These are phyloP conservation scores for Starmerella sp. DNA, from an alignment of 805 yeast genomes.

Conservation along the genomic window DNA sequence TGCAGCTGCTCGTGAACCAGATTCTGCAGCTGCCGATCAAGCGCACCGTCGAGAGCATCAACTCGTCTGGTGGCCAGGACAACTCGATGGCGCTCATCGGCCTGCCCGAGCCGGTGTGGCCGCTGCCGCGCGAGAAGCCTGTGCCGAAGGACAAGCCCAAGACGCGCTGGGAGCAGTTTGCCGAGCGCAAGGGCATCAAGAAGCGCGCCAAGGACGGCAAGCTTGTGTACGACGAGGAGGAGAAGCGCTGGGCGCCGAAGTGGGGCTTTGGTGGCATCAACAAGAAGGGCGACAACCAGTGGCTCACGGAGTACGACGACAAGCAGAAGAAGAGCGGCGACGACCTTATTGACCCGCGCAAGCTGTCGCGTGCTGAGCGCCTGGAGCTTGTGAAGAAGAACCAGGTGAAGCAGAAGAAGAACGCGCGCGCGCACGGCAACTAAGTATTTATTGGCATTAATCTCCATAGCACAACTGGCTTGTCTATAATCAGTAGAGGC, in stretches of 20 bases:
- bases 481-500: background rate
- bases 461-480: background rate
- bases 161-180: slow-evolving; percentile 95
- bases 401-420: slow-evolving; percentile 72
- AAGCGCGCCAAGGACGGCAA: slow-evolving; percentile 84
- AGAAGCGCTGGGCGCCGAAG: slow-evolving; percentile 92
- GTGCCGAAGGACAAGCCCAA: slow-evolving; percentile 84
- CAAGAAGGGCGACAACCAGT: slow-evolving; percentile 75
- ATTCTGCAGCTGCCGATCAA: slow-evolving; percentile 79
- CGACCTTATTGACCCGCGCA: slow-evolving; percentile 79
- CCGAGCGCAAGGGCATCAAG: slow-evolving; percentile 87
- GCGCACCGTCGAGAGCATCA: slow-evolving; percentile 64
- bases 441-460: background rate
- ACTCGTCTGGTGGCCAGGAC: slow-evolving; percentile 46
- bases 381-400: slow-evolving; percentile 77
- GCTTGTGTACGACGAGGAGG: slow-evolving; percentile 76
- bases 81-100: slow-evolving; percentile 72
- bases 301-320: slow-evolving; percentile 87
- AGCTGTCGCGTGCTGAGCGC: slow-evolving; percentile 69
- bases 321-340: slow-evolving; percentile 22
- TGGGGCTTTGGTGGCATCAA: slow-evolving; percentile 97
- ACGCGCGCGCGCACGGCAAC: slow-evolving; percentile 29
- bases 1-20: slow-evolving; percentile 84
- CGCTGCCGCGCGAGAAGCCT: slow-evolving; percentile 88
- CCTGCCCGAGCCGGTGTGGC: slow-evolving; percentile 73